These are phyloP conservation scores for Fusarium goolgardi DNA, from an alignment of 2,329 filamentous ascomycete species.

Conservation along the genomic window DNA sequence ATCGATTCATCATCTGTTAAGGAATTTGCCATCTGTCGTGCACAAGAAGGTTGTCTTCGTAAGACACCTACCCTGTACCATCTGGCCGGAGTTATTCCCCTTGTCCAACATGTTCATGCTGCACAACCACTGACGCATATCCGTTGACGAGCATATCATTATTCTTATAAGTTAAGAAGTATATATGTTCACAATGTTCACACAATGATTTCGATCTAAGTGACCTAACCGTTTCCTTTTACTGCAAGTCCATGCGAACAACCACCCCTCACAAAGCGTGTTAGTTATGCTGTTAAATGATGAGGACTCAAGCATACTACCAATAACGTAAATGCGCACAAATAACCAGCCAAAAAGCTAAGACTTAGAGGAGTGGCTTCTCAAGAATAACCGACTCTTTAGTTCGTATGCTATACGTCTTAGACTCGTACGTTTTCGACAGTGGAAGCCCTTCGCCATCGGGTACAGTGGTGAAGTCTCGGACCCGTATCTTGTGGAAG, in stretches of 20 bases:
- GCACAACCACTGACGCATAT: background rate
- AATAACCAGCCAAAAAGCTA: background rate
- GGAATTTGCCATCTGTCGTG: background rate
- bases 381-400: background rate
- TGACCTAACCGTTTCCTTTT: background rate
- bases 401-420: background rate
- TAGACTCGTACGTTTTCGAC: background rate
- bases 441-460: background rate
- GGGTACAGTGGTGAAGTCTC: background rate
- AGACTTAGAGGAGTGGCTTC: no score
- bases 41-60: background rate
- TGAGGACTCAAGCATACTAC: background rate
- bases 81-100: background rate
- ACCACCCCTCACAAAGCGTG: background rate
- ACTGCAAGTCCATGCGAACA: no score
- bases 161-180: background rate
- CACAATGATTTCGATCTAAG: background rate
- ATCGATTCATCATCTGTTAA: background rate
- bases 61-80: background rate
- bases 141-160: background rate
- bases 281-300: background rate
- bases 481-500: background rate
- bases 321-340: background rate
- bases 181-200: background rate
- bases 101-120: background rate